These are phyloP conservation scores for Rosellinia necatrix DNA, from an alignment of 2,329 filamentous ascomycete genomes.

Conservation along the genomic window DNA sequence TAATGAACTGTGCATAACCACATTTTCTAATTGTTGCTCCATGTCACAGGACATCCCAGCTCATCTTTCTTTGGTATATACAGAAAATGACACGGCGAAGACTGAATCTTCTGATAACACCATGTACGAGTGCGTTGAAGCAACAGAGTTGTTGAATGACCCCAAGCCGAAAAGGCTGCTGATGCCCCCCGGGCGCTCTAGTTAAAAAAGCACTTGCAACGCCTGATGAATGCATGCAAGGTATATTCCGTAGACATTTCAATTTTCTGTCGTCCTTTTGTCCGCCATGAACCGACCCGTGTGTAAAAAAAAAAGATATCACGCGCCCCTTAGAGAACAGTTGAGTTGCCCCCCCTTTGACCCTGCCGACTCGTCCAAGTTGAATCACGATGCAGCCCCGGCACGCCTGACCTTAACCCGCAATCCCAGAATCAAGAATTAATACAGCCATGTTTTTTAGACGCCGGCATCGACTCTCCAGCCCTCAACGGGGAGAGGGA, in stretches of 20 bases:
- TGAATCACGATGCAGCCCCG: slow-evolving; percentile 37
- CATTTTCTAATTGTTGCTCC: too few relatives aligned
- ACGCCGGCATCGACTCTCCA: slow-evolving; percentile 66
- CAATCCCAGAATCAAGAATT: slow-evolving; percentile 11
- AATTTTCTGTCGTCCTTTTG: slow-evolving; percentile 12
- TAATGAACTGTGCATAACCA: too few relatives aligned
- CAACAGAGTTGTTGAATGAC: slow-evolving; percentile 40
- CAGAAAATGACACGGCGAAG: slow-evolving; percentile 1
- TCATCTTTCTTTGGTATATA: slow-evolving; percentile 17
- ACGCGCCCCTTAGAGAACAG: slow-evolving; percentile 37
- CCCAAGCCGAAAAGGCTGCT: slow-evolving; percentile 35
- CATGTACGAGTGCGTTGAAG: slow-evolving; percentile 47
- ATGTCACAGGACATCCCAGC: too few relatives aligned
- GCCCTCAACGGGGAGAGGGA: slow-evolving; percentile 88
- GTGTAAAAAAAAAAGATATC: slow-evolving; percentile 31
- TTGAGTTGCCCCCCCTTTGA: slow-evolving; percentile 39
- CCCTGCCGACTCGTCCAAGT: slow-evolving; percentile 34
- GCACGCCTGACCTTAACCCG: slow-evolving; percentile 20
- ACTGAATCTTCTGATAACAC: too few relatives aligned
- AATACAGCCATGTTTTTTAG: slow-evolving; percentile 45
- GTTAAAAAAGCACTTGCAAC: slow-evolving; percentile 38
- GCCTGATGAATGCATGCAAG: slow-evolving; percentile 41
- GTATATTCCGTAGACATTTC: slow-evolving; percentile 8
- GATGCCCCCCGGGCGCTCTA: slow-evolving; percentile 35
- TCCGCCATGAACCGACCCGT: slow-evolving; percentile 15